Conservation (phyloP, 768 basidiomycete genomes). For the Megacollybia marginata region DNA sequence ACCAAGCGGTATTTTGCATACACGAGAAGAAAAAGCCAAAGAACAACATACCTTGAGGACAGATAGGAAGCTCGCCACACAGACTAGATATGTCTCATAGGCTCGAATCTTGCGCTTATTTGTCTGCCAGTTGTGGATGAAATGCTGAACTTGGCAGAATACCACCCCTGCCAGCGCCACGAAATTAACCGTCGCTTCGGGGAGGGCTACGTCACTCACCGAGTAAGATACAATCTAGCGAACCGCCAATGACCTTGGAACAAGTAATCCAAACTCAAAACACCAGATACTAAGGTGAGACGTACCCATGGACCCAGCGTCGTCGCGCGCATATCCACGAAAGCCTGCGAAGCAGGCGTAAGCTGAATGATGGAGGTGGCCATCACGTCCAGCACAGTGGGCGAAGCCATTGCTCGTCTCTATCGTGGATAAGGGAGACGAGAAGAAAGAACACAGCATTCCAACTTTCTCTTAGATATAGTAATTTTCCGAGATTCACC, state of each 20-base stretch:
- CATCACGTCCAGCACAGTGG: neutral
- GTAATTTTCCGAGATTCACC: too few relatives aligned
- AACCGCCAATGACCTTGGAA: conserved; percentile 8
- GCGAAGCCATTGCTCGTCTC: too few relatives aligned
- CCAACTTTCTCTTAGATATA: too few relatives aligned
- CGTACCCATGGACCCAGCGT: conserved; percentile 10
- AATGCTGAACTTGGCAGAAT: conserved; percentile 6
- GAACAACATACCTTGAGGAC: neutral
- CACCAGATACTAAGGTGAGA: too few relatives aligned
- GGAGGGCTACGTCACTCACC: conserved; percentile 1
- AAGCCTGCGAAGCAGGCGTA: conserved; percentile 7
- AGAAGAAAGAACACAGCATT: too few relatives aligned
- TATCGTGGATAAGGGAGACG: too few relatives aligned
- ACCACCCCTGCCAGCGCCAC: conserved; percentile 1
- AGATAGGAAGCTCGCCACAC: neutral
- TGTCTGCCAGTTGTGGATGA: conserved; percentile 3
- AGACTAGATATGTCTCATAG: neutral
- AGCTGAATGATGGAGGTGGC: conserved; percentile 7
- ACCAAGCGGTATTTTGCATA: neutral
- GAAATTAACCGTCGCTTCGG: neutral
- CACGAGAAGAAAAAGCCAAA: neutral
- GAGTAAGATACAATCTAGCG: conserved; percentile 9
- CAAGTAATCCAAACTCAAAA: neutral
- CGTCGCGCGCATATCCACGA: conserved; percentile 5
- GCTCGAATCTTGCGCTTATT: neutral